Evolutionary conservation across 305 asterid species (phyloP).

Genomic region (Solanum hybrid): DNA sequence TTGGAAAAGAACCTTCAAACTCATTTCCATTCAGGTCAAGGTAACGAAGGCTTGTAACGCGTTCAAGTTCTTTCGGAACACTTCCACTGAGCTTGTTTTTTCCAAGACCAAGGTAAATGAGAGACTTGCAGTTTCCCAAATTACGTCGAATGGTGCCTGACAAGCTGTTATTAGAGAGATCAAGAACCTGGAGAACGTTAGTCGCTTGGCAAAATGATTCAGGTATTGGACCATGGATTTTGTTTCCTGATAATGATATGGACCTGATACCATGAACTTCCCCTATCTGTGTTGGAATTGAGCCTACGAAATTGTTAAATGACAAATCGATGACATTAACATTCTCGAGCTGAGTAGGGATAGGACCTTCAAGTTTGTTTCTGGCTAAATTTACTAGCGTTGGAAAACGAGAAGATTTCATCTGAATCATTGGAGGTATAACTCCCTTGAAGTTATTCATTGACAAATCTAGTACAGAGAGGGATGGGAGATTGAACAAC

Average conservation of each 20-base stretch:
- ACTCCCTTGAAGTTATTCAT: conserved; percentile 7
- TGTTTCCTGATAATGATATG: conserved; percentile 7
- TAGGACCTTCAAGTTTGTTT: conserved; percentile 2
- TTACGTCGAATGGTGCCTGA: neutral
- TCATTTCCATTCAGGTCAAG: conserved; percentile 5
- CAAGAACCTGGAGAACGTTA: conserved; percentile 4
- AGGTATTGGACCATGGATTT: conserved; percentile 3
- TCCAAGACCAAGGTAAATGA: neutral
- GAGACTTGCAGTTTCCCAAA: conserved; percentile 5
- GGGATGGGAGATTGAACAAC: conserved; percentile 9
- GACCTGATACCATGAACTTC: neutral
- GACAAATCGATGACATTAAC: neutral
- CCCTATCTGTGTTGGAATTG: neutral
- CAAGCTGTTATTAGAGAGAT: conserved; percentile 6
- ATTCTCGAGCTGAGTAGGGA: neutral
- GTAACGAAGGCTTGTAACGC: neutral
- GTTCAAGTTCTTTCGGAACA: conserved; percentile 4
- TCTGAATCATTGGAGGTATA: conserved; percentile 6
- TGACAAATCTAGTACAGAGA: neutral
- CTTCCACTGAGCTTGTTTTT: neutral
- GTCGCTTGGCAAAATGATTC: conserved; percentile 3
- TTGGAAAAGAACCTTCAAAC: conserved; percentile 9
- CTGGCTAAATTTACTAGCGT: neutral
- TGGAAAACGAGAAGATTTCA: neutral
- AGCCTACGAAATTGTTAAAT: neutral